Evolutionary conservation across 805 yeast species (phyloP), one percentile per base, ranked within the genome.

Genomic region (Candida peoriensis): DNA sequence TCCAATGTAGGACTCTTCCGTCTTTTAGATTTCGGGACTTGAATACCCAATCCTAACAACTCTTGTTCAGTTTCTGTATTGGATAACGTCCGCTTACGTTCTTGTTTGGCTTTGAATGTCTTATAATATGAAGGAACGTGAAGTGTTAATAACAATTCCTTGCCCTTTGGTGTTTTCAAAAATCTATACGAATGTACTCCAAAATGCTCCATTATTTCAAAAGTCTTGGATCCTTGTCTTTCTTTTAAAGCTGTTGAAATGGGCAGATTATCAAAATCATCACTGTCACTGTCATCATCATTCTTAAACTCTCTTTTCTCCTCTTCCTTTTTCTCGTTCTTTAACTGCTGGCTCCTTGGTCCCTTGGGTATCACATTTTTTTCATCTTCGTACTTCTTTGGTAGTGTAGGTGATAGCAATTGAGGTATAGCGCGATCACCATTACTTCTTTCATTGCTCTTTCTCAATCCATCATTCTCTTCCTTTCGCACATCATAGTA

Each of bases 361-460:
- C 20, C 25, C 4, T 25, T 31, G 1, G 39, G 38, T 9, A 13
- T 24, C 5, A 43, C 41, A 9, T 23, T 28, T 23, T 37, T 40
- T 20, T 32, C 22, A 3, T 28, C 21, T 2, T 33, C 21, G 19
- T 38, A 43, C 20, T 24, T 36, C 2, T 42, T 33, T 4, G 52
- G 52, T 4, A 47, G 24, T 3, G 52, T 47, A 1, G 54, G 54
- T 11, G 52, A 46, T 3, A 49, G 34, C 42, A 42, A 14, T 15
- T 22, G 18, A 25, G 35, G 35, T 4, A 23, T 14, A 19, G 10
- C 12, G n/a, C n/a, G n/a, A n/a, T n/a, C n/a, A n/a, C n/a, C n/a
- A n/a, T n/a, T n/a, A n/a, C n/a, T n/a, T 16, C 11, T 13, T 28
- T 13, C 27, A 8, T n/a, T 16, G 14, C 22, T 3, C 21, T 6